Conservation (phyloP, 768 basidiomycete species). For the Termitomyces sp. region DNA sequence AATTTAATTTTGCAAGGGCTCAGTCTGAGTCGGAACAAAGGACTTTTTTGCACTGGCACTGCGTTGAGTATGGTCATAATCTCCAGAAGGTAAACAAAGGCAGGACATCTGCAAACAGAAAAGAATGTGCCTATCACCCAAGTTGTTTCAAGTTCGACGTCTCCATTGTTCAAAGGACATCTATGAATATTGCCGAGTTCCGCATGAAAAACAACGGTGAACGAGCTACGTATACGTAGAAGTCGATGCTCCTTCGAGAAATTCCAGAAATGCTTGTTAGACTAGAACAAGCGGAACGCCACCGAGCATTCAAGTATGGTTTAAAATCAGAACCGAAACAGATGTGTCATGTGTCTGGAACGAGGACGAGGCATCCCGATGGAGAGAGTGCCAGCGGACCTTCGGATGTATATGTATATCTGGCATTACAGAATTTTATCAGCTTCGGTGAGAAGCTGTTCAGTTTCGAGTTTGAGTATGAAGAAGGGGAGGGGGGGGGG, state of each 20-base stretch:
- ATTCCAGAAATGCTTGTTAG: background rate
- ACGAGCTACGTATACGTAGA: background rate
- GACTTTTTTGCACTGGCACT: no score
- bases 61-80: no score
- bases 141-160: background rate
- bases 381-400: background rate
- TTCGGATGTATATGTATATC: no score
- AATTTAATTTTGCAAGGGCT: no score
- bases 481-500: no score
- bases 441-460: background rate
- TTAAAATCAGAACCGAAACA: background rate
- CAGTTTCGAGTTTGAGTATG: no score
- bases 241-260: background rate
- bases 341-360: background rate
- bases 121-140: background rate
- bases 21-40: no score
- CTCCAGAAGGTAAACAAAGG: background rate
- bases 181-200: background rate
- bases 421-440: background rate
- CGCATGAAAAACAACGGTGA: background rate
- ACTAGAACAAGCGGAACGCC: background rate
- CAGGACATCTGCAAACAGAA: background rate
- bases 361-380: background rate
- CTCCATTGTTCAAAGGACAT: background rate
- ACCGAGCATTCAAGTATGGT: background rate